Percentiles rank a stretch among this genome's conserved stretches.
Evolutionary conservation across 176 grass and related monocot genomes (phyloP).

Genomic region (Juncus inflexus): DNA sequence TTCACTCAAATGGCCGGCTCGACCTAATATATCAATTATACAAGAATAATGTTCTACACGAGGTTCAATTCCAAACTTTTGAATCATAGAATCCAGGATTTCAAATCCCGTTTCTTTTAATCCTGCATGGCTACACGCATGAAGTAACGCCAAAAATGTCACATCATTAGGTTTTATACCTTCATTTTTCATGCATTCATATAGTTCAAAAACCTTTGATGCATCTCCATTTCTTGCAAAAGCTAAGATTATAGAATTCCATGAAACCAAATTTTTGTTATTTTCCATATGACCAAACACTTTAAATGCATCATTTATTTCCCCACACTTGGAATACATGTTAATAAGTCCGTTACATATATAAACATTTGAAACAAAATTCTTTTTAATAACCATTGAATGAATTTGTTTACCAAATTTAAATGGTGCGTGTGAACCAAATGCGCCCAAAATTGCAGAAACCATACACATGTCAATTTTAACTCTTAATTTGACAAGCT

Average conservation of each 20-base stretch:
- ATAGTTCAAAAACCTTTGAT: slow-evolving; percentile 44
- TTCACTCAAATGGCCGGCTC: slow-evolving; percentile 43
- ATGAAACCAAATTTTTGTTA: slow-evolving; percentile 52
- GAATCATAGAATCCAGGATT: slow-evolving; percentile 56
- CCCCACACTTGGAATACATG: slow-evolving; percentile 91
- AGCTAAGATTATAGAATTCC: slow-evolving; percentile 84
- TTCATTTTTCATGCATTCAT: slow-evolving; percentile 61
- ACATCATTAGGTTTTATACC: slow-evolving; percentile 59
- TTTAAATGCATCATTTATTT: slow-evolving; percentile 46
- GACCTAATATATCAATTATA: slow-evolving; percentile 78
- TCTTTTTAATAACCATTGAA: slow-evolving; percentile 49
- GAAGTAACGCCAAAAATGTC: slow-evolving; percentile 77
- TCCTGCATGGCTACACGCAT: slow-evolving; percentile 76
- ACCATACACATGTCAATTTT: slow-evolving; percentile 52
- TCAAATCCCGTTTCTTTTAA: slow-evolving; percentile 63
- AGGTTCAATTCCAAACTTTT: slow-evolving; percentile 39
- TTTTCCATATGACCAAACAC: slow-evolving; percentile 42
- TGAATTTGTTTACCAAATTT: slow-evolving; percentile 83
- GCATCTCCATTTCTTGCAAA: slow-evolving; percentile 66
- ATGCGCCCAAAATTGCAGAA: slow-evolving; percentile 79
- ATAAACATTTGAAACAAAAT: slow-evolving; percentile 44
- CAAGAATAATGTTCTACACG: slow-evolving; percentile 81
- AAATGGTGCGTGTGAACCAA: slow-evolving; percentile 53
- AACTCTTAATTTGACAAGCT: slow-evolving; percentile 38
- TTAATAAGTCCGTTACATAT: slow-evolving; percentile 85